Base-by-base conservation (phyloP, 148 eudicot genomes). In the Rhododendron simsii region DNA sequence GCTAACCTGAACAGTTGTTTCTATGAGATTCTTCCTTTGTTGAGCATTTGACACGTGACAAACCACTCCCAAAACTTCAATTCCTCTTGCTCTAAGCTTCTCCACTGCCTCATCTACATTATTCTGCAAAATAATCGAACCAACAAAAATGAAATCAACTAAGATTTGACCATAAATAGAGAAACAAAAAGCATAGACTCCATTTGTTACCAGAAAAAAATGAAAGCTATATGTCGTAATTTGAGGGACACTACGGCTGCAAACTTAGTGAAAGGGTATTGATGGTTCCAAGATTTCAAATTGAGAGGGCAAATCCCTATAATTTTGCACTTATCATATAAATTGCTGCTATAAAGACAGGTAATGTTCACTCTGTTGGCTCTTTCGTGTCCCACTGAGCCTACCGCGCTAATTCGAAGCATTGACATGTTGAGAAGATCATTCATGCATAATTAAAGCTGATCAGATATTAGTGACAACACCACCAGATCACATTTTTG, bases 61-160 rank as follows among this genome's bases (percentile, higher is more conserved):
- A 87, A 93, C 98, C 87, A 97, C 91, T 82, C 99, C 99, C 51
- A 92, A 51, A 37, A 88, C 99, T 88, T 97, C 93, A 86, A 94
- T 91, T 53, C 98, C 98, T 86, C 85, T 89, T 10, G 75, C 89
- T 81, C 83, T 95, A 15, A 97, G 98, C 89, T 90, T 92, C 81
- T 92, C 91, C 78, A 94, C 98, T 80, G 98, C 96, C 83, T 94
- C 99, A 74, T 95, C 99, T 23, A 95, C 99, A 88, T 97, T 97
- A 80, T 91, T 91, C 98, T 95, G 90, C 88, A 82, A 35, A 20
- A 33, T 69, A 82, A 84, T 78, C 53, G 84, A 82, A 76, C 44
- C 5, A 82, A 83, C 63, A 65, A 21, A 74, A 84, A 61, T 77
- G 13, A 4, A 90, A 8, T 81, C 21, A 2, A 15, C n/a, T 14